phyloP scores from a whole-genome alignment of 2,329 filamentous ascomycete species.

The Macrophomina pseudophaseolina region DNA sequence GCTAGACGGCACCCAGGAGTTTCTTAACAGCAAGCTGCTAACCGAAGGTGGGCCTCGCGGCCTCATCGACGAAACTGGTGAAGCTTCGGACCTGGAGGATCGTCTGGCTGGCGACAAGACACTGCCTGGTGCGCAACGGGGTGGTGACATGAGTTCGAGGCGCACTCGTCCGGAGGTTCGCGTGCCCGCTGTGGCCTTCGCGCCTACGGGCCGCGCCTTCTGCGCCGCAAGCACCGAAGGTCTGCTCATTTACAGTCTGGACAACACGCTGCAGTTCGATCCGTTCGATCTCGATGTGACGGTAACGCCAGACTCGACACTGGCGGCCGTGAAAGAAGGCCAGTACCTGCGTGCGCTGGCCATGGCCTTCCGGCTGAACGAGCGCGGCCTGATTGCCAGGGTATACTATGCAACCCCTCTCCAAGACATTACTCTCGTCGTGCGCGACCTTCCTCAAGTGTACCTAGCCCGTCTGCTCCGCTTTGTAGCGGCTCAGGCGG shows the following conservation, averaged over 20 bases:
- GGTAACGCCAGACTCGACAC: conserved; percentile 77
- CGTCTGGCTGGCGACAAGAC: conserved; percentile 69
- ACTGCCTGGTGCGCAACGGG: conserved; percentile 85
- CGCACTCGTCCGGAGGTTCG: conserved; percentile 80
- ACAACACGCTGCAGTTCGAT: conserved; percentile 84
- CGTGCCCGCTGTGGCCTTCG: conserved; percentile 83
- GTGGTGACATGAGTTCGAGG: conserved; percentile 81
- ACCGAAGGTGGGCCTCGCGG: conserved; percentile 87
- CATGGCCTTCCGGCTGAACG: conserved; percentile 97
- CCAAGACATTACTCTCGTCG: conserved; percentile 75
- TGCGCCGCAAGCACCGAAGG: conserved; percentile 96
- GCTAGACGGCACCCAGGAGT: conserved; percentile 93
- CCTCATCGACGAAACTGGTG: conserved; percentile 85
- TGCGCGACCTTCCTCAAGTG: conserved; percentile 78
- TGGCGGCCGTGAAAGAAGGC: conserved; percentile 72
- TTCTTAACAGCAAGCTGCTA: conserved; percentile 88
- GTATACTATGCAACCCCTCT: conserved; percentile 86
- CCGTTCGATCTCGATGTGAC: conserved; percentile 95
- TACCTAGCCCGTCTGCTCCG: conserved; percentile 86
- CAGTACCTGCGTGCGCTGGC: conserved; percentile 91
- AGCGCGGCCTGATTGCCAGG: conserved; percentile 76
- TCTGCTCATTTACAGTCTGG: conserved; percentile 89
- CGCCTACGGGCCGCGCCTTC: conserved; percentile 86
- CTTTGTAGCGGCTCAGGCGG: conserved; percentile 85
- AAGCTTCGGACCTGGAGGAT: conserved; percentile 87